phyloP scores from a whole-genome alignment of 768 basidiomycete genomes.

The Piloderma croceum region DNA sequence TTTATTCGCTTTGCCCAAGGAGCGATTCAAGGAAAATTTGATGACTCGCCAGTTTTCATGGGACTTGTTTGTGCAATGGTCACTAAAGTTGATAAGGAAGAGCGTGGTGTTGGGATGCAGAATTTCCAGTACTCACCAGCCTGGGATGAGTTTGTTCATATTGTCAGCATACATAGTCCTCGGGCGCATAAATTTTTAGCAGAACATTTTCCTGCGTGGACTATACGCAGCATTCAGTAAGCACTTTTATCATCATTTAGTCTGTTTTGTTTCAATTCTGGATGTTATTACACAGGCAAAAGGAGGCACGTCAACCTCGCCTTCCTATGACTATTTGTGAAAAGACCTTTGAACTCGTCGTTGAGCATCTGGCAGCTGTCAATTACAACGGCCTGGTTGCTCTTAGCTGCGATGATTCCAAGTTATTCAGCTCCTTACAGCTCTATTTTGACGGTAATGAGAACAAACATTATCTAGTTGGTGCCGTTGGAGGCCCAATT shows the following conservation, averaged over 20 bases:
- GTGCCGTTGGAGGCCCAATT: conserved; percentile 17
- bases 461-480: conserved; percentile 21
- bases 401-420: conserved; percentile 33
- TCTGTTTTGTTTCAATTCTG: not conserved
- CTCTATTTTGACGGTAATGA: conserved; percentile 19
- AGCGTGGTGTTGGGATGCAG: conserved; percentile 26
- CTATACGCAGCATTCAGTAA: conserved; percentile 11
- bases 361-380: conserved; percentile 12
- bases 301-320: conserved; percentile 8
- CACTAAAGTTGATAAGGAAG: conserved; percentile 16
- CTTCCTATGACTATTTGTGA: conserved; percentile 20
- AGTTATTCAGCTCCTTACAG: conserved; percentile 21
- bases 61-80: conserved; percentile 28
- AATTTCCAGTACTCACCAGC: conserved; percentile 31
- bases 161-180: conserved; percentile 23
- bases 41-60: conserved; percentile 19
- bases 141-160: conserved; percentile 26
- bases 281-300: not conserved
- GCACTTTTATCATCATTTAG: too few relatives aligned
- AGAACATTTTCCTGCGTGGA: conserved; percentile 13
- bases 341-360: conserved; percentile 15
- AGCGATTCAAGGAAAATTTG: conserved; percentile 21
- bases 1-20: conserved; percentile 14
- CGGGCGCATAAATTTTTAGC: conserved; percentile 20
- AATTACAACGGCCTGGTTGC: conserved; percentile 20